Evolutionary conservation across 805 yeast genomes (phyloP), one percentile per base, ranked within the genome.

Genomic region (Nematodospora valgi): DNA sequence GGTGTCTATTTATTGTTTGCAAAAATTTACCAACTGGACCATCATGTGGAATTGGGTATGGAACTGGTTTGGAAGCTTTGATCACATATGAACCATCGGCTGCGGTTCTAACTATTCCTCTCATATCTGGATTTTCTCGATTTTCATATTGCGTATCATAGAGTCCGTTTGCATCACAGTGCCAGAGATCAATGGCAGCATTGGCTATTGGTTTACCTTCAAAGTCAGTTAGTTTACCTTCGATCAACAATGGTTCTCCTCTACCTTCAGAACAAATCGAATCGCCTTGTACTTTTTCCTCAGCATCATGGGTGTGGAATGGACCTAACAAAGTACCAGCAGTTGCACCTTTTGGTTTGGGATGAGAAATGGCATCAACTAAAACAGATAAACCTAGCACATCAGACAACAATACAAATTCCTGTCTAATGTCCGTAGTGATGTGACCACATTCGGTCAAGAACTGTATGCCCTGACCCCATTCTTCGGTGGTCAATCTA

Each of bases 1-100:
- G 67, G 41, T 62, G 68, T 40, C 68, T 47, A 25, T 57, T 57
- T 43, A 62, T 51, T 19, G 38, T 24, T 30, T 56, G 45, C 17
- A 62, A 47, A 35, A 62, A 36, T 24, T 48, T 39, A 10, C 68
- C 68, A 6, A 57, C 68, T 6, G 68, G 68, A 6, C 68, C 68
- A 44, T 62, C 68, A 41, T 51, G 51, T 10, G 68, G 68, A 29
- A 62, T 62, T 15, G 66, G 67, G 35, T 62, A 62, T 15, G 68
- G 48, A 9, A 56, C 57, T 12, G 68, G 68, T 28, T 47, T 48
- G 33, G 58, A 44, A 27, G 63, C 59, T 21, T 44, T 45, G 22
- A 58, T 49, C 14, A 46, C 37, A 39, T 49, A 59, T 21, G 41
- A 34, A 26, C 47, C 54, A 30, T 49, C 51, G 12, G 22, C 32